Conservation (phyloP, 805 yeast species). For the Candida verbasci region DNA sequence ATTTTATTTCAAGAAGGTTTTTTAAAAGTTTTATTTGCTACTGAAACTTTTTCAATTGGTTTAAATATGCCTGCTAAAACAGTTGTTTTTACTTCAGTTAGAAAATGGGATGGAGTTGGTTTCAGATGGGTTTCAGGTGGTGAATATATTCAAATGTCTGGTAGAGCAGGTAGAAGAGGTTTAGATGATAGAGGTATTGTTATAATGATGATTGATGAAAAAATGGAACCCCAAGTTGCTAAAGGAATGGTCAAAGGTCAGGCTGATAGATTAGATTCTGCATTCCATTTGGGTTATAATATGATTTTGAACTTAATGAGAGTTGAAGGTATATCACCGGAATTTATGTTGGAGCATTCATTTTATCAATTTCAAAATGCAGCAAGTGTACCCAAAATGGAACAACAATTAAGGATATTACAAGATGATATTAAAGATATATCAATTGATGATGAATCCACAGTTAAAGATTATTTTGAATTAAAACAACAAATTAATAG, state of each 20-base stretch:
- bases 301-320: slow-evolving; percentile 95
- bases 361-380: slow-evolving; percentile 95
- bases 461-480: slow-evolving; percentile 79
- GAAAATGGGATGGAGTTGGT: slow-evolving; percentile 97
- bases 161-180: slow-evolving; percentile 99
- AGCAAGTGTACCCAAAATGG: slow-evolving; percentile 82
- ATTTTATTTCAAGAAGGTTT: slow-evolving; percentile 96
- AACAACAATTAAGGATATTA: slow-evolving; percentile 55
- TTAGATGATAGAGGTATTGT: slow-evolving; percentile 99
- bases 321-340: slow-evolving; percentile 98
- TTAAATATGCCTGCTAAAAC: slow-evolving; percentile 99
- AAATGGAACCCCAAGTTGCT: slow-evolving; percentile 99
- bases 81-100: slow-evolving; percentile 93
- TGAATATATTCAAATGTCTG: slow-evolving; percentile 99
- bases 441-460: slow-evolving; percentile 66
- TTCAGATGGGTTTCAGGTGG: slow-evolving; percentile 99
- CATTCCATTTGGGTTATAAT: slow-evolving; percentile 95
- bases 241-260: slow-evolving; percentile 99
- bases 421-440: slow-evolving; percentile 45
- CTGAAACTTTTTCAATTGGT: slow-evolving; percentile 98
- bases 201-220: slow-evolving; percentile 98
- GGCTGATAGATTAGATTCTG: slow-evolving; percentile 95
- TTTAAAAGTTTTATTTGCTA: slow-evolving; percentile 90
- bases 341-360: slow-evolving; percentile 90
- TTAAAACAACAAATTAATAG: slow-evolving; percentile 63